Percentiles rank a stretch among this genome's conserved stretches.
Evolutionary conservation across 2,329 filamentous ascomycete species (phyloP).

Genomic region (Fusarium sambucinum): DNA sequence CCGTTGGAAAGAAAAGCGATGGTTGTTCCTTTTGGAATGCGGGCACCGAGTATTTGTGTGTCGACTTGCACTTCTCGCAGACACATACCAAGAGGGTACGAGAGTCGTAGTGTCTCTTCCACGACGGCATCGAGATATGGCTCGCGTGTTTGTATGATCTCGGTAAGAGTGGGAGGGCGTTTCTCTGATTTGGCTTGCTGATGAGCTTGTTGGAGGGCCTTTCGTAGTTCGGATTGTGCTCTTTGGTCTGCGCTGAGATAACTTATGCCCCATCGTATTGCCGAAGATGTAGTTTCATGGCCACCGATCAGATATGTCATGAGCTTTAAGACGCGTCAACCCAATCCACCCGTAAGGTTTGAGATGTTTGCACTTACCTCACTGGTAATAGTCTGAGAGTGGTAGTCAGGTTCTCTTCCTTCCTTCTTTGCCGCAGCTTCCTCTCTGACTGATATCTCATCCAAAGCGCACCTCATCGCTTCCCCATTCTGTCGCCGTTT

Average conservation of each 20-base stretch:
- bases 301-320: slow-evolving; percentile 31
- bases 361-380: slow-evolving; percentile 6
- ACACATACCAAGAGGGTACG: slow-evolving; percentile 21
- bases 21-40: slow-evolving; percentile 30
- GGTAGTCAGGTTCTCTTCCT: slow-evolving; percentile 16
- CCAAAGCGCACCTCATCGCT: slow-evolving; percentile 25
- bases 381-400: slow-evolving; percentile 23
- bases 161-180: slow-evolving; percentile 11
- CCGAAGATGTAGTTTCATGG: slow-evolving; percentile 33
- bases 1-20: slow-evolving; percentile 30
- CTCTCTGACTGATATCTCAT: slow-evolving; percentile 27
- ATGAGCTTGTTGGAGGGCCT: slow-evolving; percentile 15
- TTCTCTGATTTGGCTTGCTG: slow-evolving; percentile 1
- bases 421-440: slow-evolving; percentile 29
- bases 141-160: slow-evolving; percentile 24
- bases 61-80: slow-evolving; percentile 22
- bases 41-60: slow-evolving; percentile 21
- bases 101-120: slow-evolving; percentile 22
- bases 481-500: slow-evolving; percentile 15
- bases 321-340: neutral
- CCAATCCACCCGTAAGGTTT: fast-evolving
- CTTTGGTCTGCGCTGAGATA: slow-evolving; percentile 26
- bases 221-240: slow-evolving; percentile 13
- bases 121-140: slow-evolving; percentile 32
- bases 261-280: slow-evolving; percentile 26